These are phyloP conservation scores for Syzygium aqueum DNA, from an alignment of 345 rosid species.

Conservation along the genomic window DNA sequence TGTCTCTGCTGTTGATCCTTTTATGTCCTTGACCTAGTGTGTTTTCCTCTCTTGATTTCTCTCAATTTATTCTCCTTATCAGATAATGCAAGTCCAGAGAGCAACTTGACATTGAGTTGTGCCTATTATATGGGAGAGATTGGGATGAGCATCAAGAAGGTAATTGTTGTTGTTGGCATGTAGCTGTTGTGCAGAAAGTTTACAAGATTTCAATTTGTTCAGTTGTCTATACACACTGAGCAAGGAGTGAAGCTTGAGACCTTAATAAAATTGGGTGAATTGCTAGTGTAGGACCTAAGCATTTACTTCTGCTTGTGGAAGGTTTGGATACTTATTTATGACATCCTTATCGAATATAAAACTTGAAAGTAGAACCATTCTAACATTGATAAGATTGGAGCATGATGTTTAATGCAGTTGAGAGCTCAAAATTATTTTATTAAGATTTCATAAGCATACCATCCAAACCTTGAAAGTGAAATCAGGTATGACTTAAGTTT, in stretches of 20 bases:
- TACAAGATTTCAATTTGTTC: not conserved
- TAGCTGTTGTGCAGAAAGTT: not conserved
- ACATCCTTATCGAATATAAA: not conserved
- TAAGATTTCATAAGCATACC: not conserved
- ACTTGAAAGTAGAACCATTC: not conserved
- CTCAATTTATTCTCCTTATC: constrained; percentile 7
- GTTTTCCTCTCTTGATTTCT: not conserved
- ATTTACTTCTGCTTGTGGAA: not conserved
- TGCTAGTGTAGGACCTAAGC: not conserved
- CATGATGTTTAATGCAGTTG: not conserved
- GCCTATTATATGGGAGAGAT: constrained; percentile 90
- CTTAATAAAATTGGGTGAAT: not conserved
- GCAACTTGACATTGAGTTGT: constrained; percentile 71
- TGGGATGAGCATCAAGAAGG: constrained; percentile 93
- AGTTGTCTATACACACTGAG: not conserved
- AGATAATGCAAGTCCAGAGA: constrained; percentile 88
- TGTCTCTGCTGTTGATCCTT: not conserved
- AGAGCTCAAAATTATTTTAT: not conserved
- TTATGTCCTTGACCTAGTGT: not conserved
- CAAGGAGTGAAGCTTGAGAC: not conserved
- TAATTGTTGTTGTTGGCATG: constrained; percentile 4
- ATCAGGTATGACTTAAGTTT: not conserved
- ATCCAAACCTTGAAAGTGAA: not conserved
- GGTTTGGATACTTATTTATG: not conserved
- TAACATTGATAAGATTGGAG: not conserved